These are phyloP conservation scores for Enterospora canceri DNA, from an alignment of 371 early-diverging fungal genomes.

Conservation along the genomic window DNA sequence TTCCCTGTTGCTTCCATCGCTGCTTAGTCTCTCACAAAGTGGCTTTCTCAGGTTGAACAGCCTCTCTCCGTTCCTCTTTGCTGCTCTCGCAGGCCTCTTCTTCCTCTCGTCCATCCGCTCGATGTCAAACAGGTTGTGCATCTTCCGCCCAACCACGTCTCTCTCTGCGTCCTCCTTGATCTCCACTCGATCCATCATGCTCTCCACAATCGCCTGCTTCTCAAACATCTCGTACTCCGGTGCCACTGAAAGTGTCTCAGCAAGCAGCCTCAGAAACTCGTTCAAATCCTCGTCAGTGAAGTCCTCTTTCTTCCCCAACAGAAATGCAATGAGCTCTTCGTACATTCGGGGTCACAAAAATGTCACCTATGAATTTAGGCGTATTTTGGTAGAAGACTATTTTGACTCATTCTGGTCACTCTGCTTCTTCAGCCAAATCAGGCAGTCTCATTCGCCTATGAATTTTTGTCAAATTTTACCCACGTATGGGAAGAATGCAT, in stretches of 20 bases:
- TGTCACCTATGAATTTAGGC: background rate
- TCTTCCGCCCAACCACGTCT: too few relatives aligned
- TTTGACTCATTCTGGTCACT: too few relatives aligned
- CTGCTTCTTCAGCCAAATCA: too few relatives aligned
- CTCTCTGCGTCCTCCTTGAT: too few relatives aligned
- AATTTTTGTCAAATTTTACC: conserved; percentile 26
- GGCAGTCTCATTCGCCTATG: background rate
- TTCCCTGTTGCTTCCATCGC: background rate
- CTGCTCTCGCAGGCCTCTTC: too few relatives aligned
- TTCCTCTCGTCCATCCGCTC: too few relatives aligned
- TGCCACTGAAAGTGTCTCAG: conserved; percentile 2
- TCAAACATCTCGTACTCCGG: conserved; percentile 4
- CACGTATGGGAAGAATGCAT: conserved; percentile 56
- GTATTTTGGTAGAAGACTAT: background rate
- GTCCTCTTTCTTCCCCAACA: conserved; percentile 10
- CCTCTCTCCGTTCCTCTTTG: too few relatives aligned
- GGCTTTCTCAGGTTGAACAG: too few relatives aligned
- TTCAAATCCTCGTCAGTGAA: conserved; percentile 18
- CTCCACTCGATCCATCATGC: conserved; percentile 2
- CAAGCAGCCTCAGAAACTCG: conserved; percentile 11
- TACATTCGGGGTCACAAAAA: too few relatives aligned
- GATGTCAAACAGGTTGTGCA: too few relatives aligned
- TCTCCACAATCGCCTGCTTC: conserved; percentile 9
- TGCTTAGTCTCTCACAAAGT: background rate
- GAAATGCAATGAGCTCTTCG: conserved; percentile 19